Conservation (phyloP, 768 basidiomycete species). For the Hygrophoropsis aurantiaca region DNA sequence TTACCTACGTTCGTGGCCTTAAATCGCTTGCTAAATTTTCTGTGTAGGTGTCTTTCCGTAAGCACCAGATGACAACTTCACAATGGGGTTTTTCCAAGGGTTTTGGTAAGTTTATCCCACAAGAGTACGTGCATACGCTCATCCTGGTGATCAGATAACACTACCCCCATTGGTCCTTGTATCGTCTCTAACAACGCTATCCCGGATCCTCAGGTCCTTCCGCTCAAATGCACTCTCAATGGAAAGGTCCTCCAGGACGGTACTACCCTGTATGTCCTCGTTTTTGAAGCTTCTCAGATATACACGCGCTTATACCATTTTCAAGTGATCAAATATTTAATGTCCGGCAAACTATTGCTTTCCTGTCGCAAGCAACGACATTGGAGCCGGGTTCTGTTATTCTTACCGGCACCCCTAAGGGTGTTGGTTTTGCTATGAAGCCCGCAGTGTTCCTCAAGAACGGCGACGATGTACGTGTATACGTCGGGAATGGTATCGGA, state of each 20-base stretch:
- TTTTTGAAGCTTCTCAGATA: not conserved
- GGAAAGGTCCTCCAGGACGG: conserved; percentile 72
- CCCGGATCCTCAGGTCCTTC: conserved; percentile 63
- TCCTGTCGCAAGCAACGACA: conserved; percentile 83
- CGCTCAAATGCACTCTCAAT: conserved; percentile 66
- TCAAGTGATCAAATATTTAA: conserved; percentile 81
- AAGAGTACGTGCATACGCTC: not conserved
- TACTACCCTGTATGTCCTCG: conserved; percentile 45
- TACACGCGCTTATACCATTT: not conserved
- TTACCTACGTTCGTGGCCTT: not conserved
- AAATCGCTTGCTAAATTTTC: not conserved
- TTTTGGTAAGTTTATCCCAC: conserved; percentile 53
- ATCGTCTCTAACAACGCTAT: conserved; percentile 67
- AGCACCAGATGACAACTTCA: conserved; percentile 74
- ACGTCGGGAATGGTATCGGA: conserved; percentile 73
- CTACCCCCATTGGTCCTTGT: conserved; percentile 75
- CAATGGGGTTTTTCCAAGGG: conserved; percentile 91
- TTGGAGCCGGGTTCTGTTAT: conserved; percentile 81
- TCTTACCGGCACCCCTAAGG: conserved; percentile 80
- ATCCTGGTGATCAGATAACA: conserved; percentile 25
- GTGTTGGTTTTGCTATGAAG: conserved; percentile 76
- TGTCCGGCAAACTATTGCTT: conserved; percentile 73
- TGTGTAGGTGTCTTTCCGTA: conserved; percentile 73
- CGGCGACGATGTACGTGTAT: conserved; percentile 70
- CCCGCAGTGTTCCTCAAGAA: conserved; percentile 70